These are phyloP conservation scores for Nowakowskiella sp. DNA, from an alignment of 192 early-diverging fungal species.

Conservation along the genomic window DNA sequence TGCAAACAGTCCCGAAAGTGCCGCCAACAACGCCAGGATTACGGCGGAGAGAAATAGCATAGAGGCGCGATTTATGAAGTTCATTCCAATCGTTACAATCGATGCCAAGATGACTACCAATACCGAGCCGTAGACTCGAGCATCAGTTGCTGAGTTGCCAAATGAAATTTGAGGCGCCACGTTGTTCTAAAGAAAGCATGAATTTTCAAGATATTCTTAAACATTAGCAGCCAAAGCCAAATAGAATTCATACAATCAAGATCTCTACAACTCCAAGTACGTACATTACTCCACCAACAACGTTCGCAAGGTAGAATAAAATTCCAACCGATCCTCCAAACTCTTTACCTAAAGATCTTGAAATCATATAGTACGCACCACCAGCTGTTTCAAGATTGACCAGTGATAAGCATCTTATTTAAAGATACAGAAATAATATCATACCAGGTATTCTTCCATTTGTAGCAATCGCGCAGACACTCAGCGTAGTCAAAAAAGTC, in stretches of 20 bases:
- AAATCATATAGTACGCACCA: conserved; percentile 31
- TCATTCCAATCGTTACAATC: not conserved
- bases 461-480: conserved; percentile 23
- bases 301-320: conserved; percentile 27
- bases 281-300: conserved; percentile 14
- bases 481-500: conserved; percentile 23
- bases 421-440: no score
- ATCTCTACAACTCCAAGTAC: conserved; percentile 19
- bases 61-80: not conserved
- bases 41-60: conserved; percentile 4
- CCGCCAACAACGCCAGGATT: not conserved
- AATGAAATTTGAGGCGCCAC: conserved; percentile 7
- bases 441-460: conserved; percentile 15
- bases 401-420: no score
- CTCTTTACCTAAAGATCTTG: conserved; percentile 24
- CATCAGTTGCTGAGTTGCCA: conserved; percentile 1
- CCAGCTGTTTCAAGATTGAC: no score
- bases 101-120: not conserved
- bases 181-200: not conserved
- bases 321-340: conserved; percentile 30
- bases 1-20: not conserved
- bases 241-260: conserved; percentile 1
- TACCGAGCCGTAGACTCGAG: conserved; percentile 1
- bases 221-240: no score
- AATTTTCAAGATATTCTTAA: no score